Conservation (phyloP, 2,329 filamentous ascomycete genomes). For the Fusarium nygamai region DNA sequence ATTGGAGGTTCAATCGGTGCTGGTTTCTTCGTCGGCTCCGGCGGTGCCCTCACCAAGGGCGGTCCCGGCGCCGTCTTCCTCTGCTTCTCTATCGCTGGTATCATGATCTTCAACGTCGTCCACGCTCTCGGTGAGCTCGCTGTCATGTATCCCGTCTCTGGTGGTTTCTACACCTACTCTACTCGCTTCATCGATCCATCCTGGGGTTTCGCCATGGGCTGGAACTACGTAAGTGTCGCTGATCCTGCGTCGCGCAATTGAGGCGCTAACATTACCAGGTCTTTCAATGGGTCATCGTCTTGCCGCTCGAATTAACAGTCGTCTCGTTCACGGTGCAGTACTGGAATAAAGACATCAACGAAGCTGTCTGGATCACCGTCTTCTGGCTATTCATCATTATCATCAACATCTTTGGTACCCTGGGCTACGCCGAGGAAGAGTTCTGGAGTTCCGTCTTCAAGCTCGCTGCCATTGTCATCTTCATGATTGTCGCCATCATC, state of each 20-base stretch:
- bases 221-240: slow-evolving; percentile 44
- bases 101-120: slow-evolving; percentile 71
- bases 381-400: slow-evolving; percentile 61
- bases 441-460: slow-evolving; percentile 66
- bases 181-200: slow-evolving; percentile 70
- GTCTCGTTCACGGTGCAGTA: slow-evolving; percentile 61
- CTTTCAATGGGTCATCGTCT: slow-evolving; percentile 61
- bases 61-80: slow-evolving; percentile 58
- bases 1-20: slow-evolving; percentile 70
- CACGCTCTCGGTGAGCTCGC: slow-evolving; percentile 70
- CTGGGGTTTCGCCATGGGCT: slow-evolving; percentile 65
- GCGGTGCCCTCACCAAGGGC: slow-evolving; percentile 62
- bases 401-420: slow-evolving; percentile 65
- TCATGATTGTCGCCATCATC: slow-evolving; percentile 69
- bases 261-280: slow-evolving; percentile 37
- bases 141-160: slow-evolving; percentile 70
- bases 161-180: slow-evolving; percentile 71
- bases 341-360: slow-evolving; percentile 59
- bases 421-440: slow-evolving; percentile 65
- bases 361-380: slow-evolving; percentile 63
- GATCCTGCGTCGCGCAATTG: no score
- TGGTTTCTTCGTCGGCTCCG: slow-evolving; percentile 71
- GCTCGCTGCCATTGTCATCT: slow-evolving; percentile 65
- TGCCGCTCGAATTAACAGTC: slow-evolving; percentile 63
- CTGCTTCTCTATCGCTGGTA: slow-evolving; percentile 65